Evolutionary conservation across 1,284 basidiomycete genomes (phyloP).

Genomic region (Trametes pubescens): DNA sequence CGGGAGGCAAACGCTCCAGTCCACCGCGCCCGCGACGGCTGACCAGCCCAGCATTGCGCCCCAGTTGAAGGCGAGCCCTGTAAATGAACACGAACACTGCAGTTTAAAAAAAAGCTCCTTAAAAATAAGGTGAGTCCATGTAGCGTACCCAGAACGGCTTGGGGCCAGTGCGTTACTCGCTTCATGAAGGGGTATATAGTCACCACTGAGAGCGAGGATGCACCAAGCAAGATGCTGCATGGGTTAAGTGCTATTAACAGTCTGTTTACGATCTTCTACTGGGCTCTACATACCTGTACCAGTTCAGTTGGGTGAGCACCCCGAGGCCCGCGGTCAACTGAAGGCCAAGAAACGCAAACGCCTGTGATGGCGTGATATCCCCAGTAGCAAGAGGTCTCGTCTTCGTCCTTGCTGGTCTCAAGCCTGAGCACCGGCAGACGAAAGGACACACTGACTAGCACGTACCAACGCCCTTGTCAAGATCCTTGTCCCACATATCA

Average conservation of each 20-base stretch:
- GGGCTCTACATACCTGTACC: constrained; percentile 78
- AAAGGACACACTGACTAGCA: constrained; percentile 5
- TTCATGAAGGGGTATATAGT: constrained; percentile 98
- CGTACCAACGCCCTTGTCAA: constrained; percentile 93
- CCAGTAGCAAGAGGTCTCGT: constrained; percentile 82
- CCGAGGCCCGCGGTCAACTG: constrained; percentile 91
- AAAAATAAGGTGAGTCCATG: background rate
- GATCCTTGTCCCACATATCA: constrained; percentile 96
- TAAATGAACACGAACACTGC: background rate
- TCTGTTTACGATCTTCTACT: background rate
- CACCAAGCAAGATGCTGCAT: constrained; percentile 87
- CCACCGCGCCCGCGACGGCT: constrained; percentile 83
- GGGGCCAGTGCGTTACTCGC: constrained; percentile 96
- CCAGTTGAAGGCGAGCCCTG: constrained; percentile 97
- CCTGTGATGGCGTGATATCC: constrained; percentile 81
- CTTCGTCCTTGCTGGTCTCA: constrained; percentile 70
- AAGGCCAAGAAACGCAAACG: constrained; percentile 82
- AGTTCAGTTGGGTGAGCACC: constrained; percentile 91
- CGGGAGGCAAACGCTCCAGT: constrained; percentile 88
- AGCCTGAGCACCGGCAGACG: constrained; percentile 24
- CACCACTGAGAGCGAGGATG: constrained; percentile 89
- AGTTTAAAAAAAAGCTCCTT: no score
- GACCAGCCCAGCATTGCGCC: constrained; percentile 97
- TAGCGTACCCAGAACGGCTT: constrained; percentile 84
- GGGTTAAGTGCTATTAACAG: background rate